A percentile compares a stretch with the other conserved stretches of the same genome.
Conservation (phyloP, 2,329 filamentous ascomycete genomes). For the Amauroascus verrucosus region DNA sequence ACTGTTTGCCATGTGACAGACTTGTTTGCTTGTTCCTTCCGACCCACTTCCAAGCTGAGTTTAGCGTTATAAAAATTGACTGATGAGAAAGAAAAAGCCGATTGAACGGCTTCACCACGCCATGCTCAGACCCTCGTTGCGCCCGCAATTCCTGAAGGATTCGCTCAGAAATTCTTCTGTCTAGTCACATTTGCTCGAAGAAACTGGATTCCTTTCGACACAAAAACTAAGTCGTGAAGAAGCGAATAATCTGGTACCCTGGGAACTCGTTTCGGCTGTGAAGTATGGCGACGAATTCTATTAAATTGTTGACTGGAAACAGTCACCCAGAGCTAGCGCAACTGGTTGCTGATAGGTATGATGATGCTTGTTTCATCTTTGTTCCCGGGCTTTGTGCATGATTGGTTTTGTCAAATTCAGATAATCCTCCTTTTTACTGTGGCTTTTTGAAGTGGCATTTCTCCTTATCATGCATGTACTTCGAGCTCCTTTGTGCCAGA, state of each 20-base stretch:
- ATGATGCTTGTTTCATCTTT: slow-evolving; percentile 9
- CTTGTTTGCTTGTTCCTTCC: no score
- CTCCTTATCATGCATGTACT: no score
- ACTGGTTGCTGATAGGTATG: slow-evolving; percentile 56
- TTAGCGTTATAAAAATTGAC: slow-evolving; percentile 6
- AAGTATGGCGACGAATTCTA: slow-evolving; percentile 59
- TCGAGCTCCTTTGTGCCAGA: no score
- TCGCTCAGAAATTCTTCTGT: neutral
- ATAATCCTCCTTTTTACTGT: no score
- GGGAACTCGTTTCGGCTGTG: neutral
- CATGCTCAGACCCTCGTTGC: neutral
- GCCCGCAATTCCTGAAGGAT: neutral
- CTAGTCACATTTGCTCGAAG: neutral
- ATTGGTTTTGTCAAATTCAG: no score
- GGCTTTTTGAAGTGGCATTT: no score
- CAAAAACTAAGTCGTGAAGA: neutral
- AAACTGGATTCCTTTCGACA: neutral
- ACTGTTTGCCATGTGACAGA: neutral
- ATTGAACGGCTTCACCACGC: neutral
- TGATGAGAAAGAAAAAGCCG: neutral
- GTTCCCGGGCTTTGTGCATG: no score
- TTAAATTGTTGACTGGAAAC: slow-evolving; percentile 66
- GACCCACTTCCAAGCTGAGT: neutral
- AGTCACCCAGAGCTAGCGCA: slow-evolving; percentile 63
- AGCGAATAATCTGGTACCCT: neutral